Evolutionary conservation across 2,329 filamentous ascomycete genomes (phyloP).

Genomic region (Alternaria dauci): DNA sequence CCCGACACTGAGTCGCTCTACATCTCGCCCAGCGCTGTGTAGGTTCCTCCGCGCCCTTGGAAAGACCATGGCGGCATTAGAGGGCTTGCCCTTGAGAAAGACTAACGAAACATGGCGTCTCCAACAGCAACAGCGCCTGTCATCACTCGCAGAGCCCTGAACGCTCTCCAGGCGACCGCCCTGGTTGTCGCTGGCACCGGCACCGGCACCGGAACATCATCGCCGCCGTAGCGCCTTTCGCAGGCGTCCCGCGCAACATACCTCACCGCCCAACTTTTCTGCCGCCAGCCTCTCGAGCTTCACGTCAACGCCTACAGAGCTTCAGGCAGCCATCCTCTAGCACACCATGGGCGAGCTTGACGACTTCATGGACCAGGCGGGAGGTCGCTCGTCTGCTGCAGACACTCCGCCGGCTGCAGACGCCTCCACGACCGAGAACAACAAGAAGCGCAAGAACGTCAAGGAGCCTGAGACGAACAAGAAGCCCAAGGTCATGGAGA

Average conservation of each 20-base stretch:
- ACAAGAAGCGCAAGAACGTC: conserved; percentile 38
- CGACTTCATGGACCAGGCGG: conserved; percentile 23
- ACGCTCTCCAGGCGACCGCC: conserved; percentile 5
- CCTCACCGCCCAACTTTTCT: conserved; percentile 36
- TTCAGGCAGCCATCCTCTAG: neutral
- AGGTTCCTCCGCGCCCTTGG: conserved; percentile 40
- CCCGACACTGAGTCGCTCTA: conserved; percentile 16
- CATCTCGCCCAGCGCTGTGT: conserved; percentile 41
- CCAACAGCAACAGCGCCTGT: conserved; percentile 27
- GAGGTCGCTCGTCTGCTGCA: conserved; percentile 1
- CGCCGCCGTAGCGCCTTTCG: conserved; percentile 19
- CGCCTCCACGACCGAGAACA: conserved; percentile 7
- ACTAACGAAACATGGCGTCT: conserved; percentile 40
- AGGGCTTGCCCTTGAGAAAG: conserved; percentile 42
- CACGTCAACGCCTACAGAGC: conserved; percentile 7
- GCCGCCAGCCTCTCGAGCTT: conserved; percentile 22
- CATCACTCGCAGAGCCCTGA: conserved; percentile 20
- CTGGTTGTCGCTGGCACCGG: conserved; percentile 10
- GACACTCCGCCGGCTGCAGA: conserved; percentile 12
- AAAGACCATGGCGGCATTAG: conserved; percentile 36
- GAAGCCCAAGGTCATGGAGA: conserved; percentile 60
- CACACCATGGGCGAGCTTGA: conserved; percentile 15
- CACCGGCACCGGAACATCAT: conserved; percentile 19
- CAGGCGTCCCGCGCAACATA: conserved; percentile 16
- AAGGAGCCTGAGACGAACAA: conserved; percentile 31